Conservation (phyloP, 2,329 filamentous ascomycete genomes). For the Curvularia sp. region DNA sequence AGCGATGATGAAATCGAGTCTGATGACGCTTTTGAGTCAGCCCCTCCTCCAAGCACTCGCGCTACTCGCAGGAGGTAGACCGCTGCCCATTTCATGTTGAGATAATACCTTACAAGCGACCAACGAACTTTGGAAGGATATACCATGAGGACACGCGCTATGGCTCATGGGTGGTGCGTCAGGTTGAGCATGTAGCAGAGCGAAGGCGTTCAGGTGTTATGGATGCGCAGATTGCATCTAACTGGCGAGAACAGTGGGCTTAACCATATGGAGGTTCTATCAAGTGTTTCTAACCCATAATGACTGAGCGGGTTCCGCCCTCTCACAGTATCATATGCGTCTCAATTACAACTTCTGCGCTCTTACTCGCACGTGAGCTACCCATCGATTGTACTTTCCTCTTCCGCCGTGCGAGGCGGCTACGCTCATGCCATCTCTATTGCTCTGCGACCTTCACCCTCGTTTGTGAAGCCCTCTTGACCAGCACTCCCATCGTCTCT, state of each 20-base stretch:
- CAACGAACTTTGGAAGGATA: neutral
- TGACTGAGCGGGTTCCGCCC: neutral
- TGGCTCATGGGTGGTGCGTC: neutral
- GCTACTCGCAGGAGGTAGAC: conserved; percentile 37
- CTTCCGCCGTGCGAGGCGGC: conserved; percentile 4
- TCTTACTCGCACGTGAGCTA: neutral
- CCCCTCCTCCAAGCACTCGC: conserved; percentile 31
- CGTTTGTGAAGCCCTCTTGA: conserved; percentile 19
- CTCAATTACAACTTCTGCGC: neutral
- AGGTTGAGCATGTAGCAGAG: conserved; percentile 23
- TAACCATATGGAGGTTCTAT: neutral
- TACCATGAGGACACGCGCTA: too few relatives aligned
- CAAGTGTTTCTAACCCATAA: neutral
- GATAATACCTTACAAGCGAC: neutral
- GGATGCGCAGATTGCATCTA: neutral
- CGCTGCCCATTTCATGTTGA: too few relatives aligned
- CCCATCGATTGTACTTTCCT: conserved; percentile 10
- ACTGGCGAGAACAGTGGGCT: neutral
- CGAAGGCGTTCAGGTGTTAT: conserved; percentile 30
- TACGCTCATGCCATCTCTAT: conserved; percentile 11
- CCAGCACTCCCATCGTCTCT: conserved; percentile 11
- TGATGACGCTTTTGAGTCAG: conserved; percentile 52
- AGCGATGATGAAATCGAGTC: conserved; percentile 55
- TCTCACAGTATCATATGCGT: neutral
- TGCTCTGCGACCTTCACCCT: conserved; percentile 18